Conservation (phyloP, 2,329 filamentous ascomycete species). For the Calonectria pseudoreteaudii region DNA sequence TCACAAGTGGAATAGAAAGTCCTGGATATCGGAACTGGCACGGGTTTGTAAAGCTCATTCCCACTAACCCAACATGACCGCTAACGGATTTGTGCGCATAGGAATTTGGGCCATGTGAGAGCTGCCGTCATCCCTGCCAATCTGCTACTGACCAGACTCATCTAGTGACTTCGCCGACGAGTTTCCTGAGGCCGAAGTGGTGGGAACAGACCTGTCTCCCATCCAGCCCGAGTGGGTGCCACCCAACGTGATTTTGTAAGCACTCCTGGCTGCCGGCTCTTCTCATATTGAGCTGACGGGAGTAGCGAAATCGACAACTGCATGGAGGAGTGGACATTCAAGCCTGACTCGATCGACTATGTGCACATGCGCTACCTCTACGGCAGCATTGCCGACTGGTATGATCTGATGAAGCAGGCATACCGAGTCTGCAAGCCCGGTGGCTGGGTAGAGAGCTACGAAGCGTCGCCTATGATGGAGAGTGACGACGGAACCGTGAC, state of each 20-base stretch:
- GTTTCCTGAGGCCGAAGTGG: conserved; percentile 57
- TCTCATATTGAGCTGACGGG: rapidly evolving
- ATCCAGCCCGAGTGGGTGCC: conserved; percentile 67
- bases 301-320: conserved; percentile 44
- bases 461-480: conserved; percentile 42
- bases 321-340: conserved; percentile 46
- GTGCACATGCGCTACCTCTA: conserved; percentile 70
- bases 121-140: rapidly evolving
- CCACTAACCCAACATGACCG: not conserved
- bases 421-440: conserved; percentile 67
- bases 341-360: conserved; percentile 62
- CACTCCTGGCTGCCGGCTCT: rapidly evolving
- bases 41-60: conserved; percentile 50
- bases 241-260: conserved; percentile 55
- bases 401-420: conserved; percentile 62
- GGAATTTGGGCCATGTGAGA: conserved; percentile 61
- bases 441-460: conserved; percentile 55
- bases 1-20: conserved; percentile 23
- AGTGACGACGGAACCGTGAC: conserved; percentile 49
- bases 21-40: conserved; percentile 67
- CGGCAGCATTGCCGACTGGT: conserved; percentile 68
- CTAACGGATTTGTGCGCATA: not conserved
- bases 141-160: rapidly evolving
- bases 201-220: conserved; percentile 67
- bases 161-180: conserved; percentile 60